Evolutionary conservation across 2,329 filamentous ascomycete species (phyloP), one percentile per base, ranked within the genome.

Genomic region (Fusarium foetens): DNA sequence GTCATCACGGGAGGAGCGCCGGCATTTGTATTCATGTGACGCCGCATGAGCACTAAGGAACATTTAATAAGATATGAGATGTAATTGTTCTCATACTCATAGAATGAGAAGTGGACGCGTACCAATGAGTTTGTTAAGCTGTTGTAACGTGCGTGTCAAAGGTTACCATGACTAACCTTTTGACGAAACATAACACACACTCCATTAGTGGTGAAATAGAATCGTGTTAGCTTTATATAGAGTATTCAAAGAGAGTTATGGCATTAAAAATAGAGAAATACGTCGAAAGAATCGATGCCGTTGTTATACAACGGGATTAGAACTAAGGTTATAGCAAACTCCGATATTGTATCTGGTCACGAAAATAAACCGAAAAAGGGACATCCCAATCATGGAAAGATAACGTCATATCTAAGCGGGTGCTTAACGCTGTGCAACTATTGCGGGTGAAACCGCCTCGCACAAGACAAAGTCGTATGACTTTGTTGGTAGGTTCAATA

Each of bases 401-500:
- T 14, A 39, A 49, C 31, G 19, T 31, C 31, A 39, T 29, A 35
- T 19, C 9, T 4, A 21, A 36, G 19, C 16, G 3, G 12, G 16
- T 41, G 23, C 10, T 35, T 6, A 23, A 23, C 7, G 31, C 17
- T 6, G 8, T 35, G 46, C 8, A 58, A 17, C 16, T 16, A 23
- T 35, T 25, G n/a, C 61, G 63, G 61, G 61, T 35, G n/a, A 61
- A 42, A 33, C 53, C 41, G 46, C 63, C 31, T 46, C 25, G 9
- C 14, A n/a, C 27, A n/a, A 21, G 57, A 41, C 21, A 42, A 38
- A 58, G 45, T 66, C 63, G 51, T 66, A 66, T 43, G 61, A 66
- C 23, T 58, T 36, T 27, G 35, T 46, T 38, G 16, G 39, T 31
- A 54, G n/a, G 8, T 25, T 38, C 7, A 59, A 52, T 19, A n/a